Percentiles rank a stretch among this genome's conserved stretches.
phyloP scores from a whole-genome alignment of 2,329 filamentous ascomycete genomes.

The Periconia macrospinosa region DNA sequence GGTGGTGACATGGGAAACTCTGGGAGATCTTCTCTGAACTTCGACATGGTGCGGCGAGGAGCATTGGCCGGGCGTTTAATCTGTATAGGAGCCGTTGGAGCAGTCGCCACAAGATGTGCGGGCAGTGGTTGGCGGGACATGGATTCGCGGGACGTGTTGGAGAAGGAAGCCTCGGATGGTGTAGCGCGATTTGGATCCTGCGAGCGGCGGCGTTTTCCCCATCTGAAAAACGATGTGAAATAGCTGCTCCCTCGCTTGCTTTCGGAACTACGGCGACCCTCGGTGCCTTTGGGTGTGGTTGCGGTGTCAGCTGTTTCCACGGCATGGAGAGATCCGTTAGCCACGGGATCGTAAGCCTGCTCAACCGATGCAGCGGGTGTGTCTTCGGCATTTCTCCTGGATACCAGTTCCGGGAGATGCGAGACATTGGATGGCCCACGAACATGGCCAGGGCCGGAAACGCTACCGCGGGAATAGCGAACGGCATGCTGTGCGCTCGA shows the following conservation, averaged over 20 bases:
- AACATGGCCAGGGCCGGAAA: slow-evolving; percentile 50
- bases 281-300: slow-evolving; percentile 28
- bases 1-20: slow-evolving; percentile 85
- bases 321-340: slow-evolving; percentile 37
- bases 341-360: slow-evolving; percentile 28
- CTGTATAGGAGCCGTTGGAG: slow-evolving; percentile 38
- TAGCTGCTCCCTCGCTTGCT: slow-evolving; percentile 37
- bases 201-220: slow-evolving; percentile 52
- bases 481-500: slow-evolving; percentile 52
- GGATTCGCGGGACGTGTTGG: slow-evolving; percentile 87
- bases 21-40: slow-evolving; percentile 88
- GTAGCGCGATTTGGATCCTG: slow-evolving; percentile 54
- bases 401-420: slow-evolving; percentile 53
- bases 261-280: slow-evolving; percentile 38
- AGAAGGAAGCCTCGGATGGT: slow-evolving; percentile 73
- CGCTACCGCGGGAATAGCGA: slow-evolving; percentile 51
- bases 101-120: slow-evolving; percentile 49
- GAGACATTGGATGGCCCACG: slow-evolving; percentile 56
- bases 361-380: slow-evolving; percentile 48
- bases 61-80: slow-evolving; percentile 56
- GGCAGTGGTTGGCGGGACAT: slow-evolving; percentile 64
- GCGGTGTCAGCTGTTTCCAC: slow-evolving; percentile 35
- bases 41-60: slow-evolving; percentile 81
- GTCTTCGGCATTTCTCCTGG: slow-evolving; percentile 41
- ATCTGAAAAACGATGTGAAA: slow-evolving; percentile 67